phyloP scores from a whole-genome alignment of 306 rosid genomes.

The peach (Prunus persica) region Prunus_persica_NCBIv2 NC_034009.1:43794001-43794500 shows the following conservation, averaged over 20 bases:
- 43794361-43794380: not conserved
- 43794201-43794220: conserved; percentile 89
- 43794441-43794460: too few species aligned
- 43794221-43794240: conserved; percentile 99
- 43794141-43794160: conserved; percentile 91
- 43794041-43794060: not conserved
- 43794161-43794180: conserved; percentile 92
- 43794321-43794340: not conserved
- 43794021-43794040: conserved; percentile 62
- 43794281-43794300: not conserved
- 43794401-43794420: not conserved
- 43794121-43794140: conserved; percentile 97
- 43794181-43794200: conserved; percentile 99
- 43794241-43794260: conserved; percentile 98
- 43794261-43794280: conserved; percentile 72
- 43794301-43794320: not conserved
- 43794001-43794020: conserved; percentile 92
- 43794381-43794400: not conserved
- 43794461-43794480: too few species aligned
- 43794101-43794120: conserved; percentile 83
- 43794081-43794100: conserved; percentile 42
- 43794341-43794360: not conserved
- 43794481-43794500: not conserved
- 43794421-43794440: not conserved
- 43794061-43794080: conserved; percentile 18